Evolutionary conservation across 306 rosid species (phyloP).

Genomic region (Vicia villosa): DNA sequence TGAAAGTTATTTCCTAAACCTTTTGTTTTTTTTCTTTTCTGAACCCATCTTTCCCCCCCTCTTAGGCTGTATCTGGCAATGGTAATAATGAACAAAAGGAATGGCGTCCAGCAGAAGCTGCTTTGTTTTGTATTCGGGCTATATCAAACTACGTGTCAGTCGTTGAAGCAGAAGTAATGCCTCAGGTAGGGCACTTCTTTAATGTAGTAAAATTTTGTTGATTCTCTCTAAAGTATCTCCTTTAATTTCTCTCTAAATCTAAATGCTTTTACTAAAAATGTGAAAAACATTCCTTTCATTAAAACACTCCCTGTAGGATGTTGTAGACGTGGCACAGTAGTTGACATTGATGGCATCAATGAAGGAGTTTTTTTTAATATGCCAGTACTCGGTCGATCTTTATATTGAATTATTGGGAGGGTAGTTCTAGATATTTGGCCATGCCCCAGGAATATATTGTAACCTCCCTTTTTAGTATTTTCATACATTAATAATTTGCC

Average conservation of each 20-base stretch:
- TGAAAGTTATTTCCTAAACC: constrained; percentile 25
- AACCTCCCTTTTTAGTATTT: constrained; percentile 3
- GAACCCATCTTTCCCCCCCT: background rate
- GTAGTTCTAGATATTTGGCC: constrained; percentile 22
- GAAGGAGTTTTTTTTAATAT: background rate
- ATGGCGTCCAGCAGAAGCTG: constrained; percentile 98
- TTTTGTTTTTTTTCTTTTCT: constrained; percentile 10
- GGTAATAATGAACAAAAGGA: constrained; percentile 68
- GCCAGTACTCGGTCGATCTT: background rate
- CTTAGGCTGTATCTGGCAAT: constrained; percentile 78
- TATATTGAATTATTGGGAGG: constrained; percentile 14
- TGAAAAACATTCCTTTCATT: constrained; percentile 14
- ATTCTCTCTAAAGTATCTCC: background rate
- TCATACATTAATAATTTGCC: constrained; percentile 13
- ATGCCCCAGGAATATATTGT: background rate
- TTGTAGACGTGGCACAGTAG: background rate
- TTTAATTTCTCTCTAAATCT: background rate
- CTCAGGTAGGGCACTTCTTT: constrained; percentile 66
- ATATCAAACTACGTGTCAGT: constrained; percentile 83
- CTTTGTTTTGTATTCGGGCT: constrained; percentile 93
- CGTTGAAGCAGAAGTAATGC: constrained; percentile 95
- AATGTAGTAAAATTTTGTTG: constrained; percentile 19
- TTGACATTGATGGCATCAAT: background rate
- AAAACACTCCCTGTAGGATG: constrained; percentile 14
- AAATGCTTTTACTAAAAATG: constrained; percentile 10